phyloP scores from a whole-genome alignment of 495 filamentous ascomycete species.

The Xylaria longipes region DNA sequence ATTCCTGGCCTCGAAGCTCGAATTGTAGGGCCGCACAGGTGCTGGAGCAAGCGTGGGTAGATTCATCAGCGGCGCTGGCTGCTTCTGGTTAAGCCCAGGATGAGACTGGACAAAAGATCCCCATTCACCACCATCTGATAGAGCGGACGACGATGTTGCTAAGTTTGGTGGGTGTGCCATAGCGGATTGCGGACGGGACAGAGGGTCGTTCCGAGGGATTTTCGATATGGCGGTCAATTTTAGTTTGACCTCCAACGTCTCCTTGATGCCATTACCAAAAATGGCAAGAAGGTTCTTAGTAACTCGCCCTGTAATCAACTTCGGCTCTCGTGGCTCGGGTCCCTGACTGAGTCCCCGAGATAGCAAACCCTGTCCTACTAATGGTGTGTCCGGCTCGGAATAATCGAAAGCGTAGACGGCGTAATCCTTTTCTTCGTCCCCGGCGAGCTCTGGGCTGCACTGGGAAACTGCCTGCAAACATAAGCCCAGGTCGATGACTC shows the following conservation, averaged over 20 bases:
- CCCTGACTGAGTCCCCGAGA: conserved; percentile 76
- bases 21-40: conserved; percentile 30
- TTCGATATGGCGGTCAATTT: conserved; percentile 84
- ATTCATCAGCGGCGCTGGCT: conserved; percentile 12
- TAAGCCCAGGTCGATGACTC: conserved; percentile 86
- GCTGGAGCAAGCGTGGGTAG: conserved; percentile 31
- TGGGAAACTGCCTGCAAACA: conserved; percentile 84
- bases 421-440: conserved; percentile 85
- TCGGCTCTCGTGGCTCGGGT: conserved; percentile 61
- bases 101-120: conserved; percentile 54
- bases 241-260: conserved; percentile 93
- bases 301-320: conserved; percentile 89
- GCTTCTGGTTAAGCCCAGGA: conserved; percentile 42
- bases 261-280: conserved; percentile 81
- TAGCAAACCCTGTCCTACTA: conserved; percentile 95
- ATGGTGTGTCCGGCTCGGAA: conserved; percentile 89
- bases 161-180: conserved; percentile 29
- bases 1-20: conserved; percentile 28
- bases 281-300: conserved; percentile 82
- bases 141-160: conserved; percentile 34
- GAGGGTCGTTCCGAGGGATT: conserved; percentile 65
- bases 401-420: conserved; percentile 97
- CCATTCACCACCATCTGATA: conserved; percentile 56
- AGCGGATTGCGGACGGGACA: conserved; percentile 45
- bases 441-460: conserved; percentile 84